Base-by-base conservation (phyloP, 2,329 filamentous ascomycete genomes). In the Sporothrix schenckii region DNA sequence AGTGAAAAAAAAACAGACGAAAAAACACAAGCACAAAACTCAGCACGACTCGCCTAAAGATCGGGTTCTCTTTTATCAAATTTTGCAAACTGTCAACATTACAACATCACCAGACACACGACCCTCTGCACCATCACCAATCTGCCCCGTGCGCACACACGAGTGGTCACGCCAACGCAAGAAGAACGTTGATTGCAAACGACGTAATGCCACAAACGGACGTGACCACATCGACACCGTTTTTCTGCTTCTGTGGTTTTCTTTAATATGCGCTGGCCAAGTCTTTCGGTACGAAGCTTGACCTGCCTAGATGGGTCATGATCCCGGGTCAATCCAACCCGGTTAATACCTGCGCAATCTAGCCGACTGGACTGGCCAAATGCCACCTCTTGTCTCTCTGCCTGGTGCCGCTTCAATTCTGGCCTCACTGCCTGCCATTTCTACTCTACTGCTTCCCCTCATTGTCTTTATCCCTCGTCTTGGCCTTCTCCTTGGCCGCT, bases 251-350 rank as follows among this genome's bases (percentile, higher is more conserved):
- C 19, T 24, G 2, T 27, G 9, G 10, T 11, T 56, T 24, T 24
- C 16, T 24, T 16, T 44, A 13, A 49, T 16, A 24, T n/a, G n/a
- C 60, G n/a, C 60, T 50, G 34, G 19, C 39, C 24, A 63, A 68
- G 69, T 63, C 54, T 39, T 24, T 50, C 56, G 56, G 65, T 70
- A 68, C 69, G 19, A 34, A 44, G 30, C 41, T 56, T 34, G 65
- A 68, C 65, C 69, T 70, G 69, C 69, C 69, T 70, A 56, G 54
- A 54, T 68, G 54, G 69, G 69, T 70, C 69, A 68, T 70, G 69
- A 65, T 65, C 47, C 69, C 69, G 69, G 69, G 69, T 68, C 65
- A 70, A 70, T 70, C 69, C 69, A 70, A 63, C 54, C 69, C 69
- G 69, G 69, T 68, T 70, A 68, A 70, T 70, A 70, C 69, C 54